A percentile compares a stretch with the other conserved stretches of the same genome.
Conservation (phyloP, 495 filamentous ascomycete species). For the Annulohypoxylon bovei region DNA sequence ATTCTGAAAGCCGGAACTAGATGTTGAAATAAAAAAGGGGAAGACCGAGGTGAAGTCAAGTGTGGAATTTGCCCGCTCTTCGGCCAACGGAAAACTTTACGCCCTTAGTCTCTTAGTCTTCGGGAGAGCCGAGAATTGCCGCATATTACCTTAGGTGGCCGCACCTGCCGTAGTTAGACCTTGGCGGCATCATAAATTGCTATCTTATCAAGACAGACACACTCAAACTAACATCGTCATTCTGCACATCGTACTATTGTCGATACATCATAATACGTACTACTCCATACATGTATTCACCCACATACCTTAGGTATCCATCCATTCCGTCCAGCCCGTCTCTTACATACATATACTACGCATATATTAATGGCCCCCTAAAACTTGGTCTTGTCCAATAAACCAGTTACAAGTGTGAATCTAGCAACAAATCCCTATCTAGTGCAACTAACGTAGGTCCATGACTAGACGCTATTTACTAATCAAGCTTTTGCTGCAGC, state of each 20-base stretch:
- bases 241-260: conserved; percentile 2
- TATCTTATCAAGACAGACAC: conserved; percentile 25
- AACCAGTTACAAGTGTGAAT: not conserved
- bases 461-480: not conserved
- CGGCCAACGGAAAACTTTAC: conserved; percentile 15
- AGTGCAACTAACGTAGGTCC: not conserved
- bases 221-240: not conserved
- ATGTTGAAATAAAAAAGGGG: conserved; percentile 18
- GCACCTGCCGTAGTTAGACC: conserved; percentile 22
- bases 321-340: not conserved
- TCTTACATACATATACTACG: conserved; percentile 6
- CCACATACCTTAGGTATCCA: not conserved
- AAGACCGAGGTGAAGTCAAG: conserved; percentile 15
- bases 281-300: not conserved
- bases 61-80: conserved; percentile 45
- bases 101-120: not conserved
- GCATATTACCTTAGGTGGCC: conserved; percentile 43
- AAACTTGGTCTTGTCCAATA: conserved; percentile 7
- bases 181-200: conserved; percentile 22
- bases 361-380: conserved; percentile 19
- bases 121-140: conserved; percentile 41
- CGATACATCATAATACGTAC: not conserved
- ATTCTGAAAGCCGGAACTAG: conserved; percentile 1
- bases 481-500: conserved; percentile 5
- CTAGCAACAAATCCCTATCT: conserved; percentile 19